Conservation (phyloP, 169 alveolate genomes). For the Plasmodium yoelii region DNA sequence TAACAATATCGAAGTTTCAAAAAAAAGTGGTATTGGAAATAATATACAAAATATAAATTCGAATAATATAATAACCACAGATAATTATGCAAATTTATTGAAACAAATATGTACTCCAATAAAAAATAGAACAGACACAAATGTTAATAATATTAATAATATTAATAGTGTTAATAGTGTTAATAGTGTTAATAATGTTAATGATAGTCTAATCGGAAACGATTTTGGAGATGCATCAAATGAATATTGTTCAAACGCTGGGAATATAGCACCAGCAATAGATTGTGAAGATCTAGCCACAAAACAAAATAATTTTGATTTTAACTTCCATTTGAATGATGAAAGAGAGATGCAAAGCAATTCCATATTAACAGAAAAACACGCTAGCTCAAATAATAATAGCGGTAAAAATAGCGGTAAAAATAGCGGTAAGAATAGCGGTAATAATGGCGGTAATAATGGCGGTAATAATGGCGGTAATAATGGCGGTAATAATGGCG, state of each 20-base stretch:
- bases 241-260: background rate
- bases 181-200: background rate
- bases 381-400: background rate
- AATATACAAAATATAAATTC: background rate
- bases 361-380: background rate
- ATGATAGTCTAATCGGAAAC: slow-evolving; percentile 4
- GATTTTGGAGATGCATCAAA: background rate
- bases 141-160: too few relatives aligned
- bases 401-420: background rate
- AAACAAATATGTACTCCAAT: slow-evolving; percentile 71
- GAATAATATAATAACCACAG: slow-evolving; percentile 30
- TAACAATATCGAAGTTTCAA: slow-evolving; percentile 1
- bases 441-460: background rate
- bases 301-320: background rate
- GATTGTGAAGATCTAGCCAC: background rate
- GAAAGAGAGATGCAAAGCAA: background rate
- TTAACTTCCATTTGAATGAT: background rate
- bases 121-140: slow-evolving; percentile 13
- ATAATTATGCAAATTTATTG: slow-evolving; percentile 54
- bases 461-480: background rate
- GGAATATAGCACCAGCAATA: background rate
- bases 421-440: background rate
- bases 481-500: background rate
- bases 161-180: too few relatives aligned
- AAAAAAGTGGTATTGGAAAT: slow-evolving; percentile 7